Evolutionary conservation across 306 rosid species (phyloP).

Genomic region (Urtica urens): DNA sequence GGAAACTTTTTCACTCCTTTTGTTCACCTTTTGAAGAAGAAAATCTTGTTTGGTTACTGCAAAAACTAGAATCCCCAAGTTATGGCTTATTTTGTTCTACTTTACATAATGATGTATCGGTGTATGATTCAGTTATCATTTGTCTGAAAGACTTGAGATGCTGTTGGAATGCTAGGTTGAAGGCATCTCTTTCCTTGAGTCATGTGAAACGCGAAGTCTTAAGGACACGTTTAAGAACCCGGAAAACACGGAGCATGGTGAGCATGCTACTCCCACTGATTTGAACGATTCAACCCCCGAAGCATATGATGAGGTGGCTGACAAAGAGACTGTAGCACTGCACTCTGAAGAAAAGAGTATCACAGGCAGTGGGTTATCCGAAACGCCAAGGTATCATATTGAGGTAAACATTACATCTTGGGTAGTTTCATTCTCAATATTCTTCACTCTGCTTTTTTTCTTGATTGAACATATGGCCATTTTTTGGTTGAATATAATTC

Average conservation of each 20-base stretch:
- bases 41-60: too few species aligned
- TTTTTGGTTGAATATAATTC: slow-evolving; percentile 2
- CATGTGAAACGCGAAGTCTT: slow-evolving; percentile 23
- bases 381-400: slow-evolving; percentile 14
- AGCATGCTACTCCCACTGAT: slow-evolving; percentile 14
- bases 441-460: background rate
- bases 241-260: slow-evolving; percentile 7
- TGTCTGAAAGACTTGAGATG: slow-evolving; percentile 12
- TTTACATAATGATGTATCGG: too few species aligned
- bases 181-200: slow-evolving; percentile 45
- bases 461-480: background rate
- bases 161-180: slow-evolving; percentile 54
- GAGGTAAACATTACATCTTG: slow-evolving; percentile 22
- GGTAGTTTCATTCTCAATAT: background rate
- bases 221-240: slow-evolving; percentile 26
- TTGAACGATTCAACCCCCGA: slow-evolving; percentile 20
- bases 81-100: too few species aligned
- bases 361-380: slow-evolving; percentile 17
- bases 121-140: too few species aligned
- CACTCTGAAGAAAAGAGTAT: slow-evolving; percentile 19
- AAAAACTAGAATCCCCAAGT: too few species aligned
- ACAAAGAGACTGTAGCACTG: slow-evolving; percentile 15
- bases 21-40: background rate
- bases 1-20: background rate
- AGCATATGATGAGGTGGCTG: slow-evolving; percentile 21